Evolutionary conservation across 2,329 filamentous ascomycete genomes (phyloP).

Genomic region (Neonectria sp.): DNA sequence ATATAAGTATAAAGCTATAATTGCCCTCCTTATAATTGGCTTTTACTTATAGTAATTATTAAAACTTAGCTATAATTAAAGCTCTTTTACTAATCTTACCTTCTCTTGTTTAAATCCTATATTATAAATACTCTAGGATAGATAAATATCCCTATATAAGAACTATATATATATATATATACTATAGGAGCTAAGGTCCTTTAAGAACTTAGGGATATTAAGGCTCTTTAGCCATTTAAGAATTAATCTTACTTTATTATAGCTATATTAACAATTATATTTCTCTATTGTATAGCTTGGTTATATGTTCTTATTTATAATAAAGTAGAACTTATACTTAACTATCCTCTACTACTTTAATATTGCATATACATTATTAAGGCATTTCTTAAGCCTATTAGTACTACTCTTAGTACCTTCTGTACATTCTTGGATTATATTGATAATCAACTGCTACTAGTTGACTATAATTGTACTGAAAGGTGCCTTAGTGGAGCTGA

Average conservation of each 20-base stretch:
- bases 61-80: not conserved
- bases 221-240: constrained; percentile 5
- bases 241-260: not conserved
- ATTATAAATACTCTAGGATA: not conserved
- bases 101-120: not conserved
- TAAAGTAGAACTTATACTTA: too few relatives aligned
- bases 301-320: too few relatives aligned
- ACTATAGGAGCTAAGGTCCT: not conserved
- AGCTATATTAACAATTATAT: too few relatives aligned
- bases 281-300: too few relatives aligned
- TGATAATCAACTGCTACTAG: too few relatives aligned
- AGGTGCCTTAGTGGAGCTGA: too few relatives aligned
- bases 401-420: too few relatives aligned
- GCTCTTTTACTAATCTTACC: not conserved
- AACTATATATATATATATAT: not conserved
- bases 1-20: not conserved
- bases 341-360: too few relatives aligned
- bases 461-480: too few relatives aligned
- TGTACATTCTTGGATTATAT: too few relatives aligned
- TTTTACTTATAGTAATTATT: not conserved
- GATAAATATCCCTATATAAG: not conserved
- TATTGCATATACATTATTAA: too few relatives aligned
- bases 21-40: constrained; percentile 1
- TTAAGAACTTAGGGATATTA: not conserved
- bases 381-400: too few relatives aligned